Percentiles rank a stretch among this genome's conserved stretches.
Evolutionary conservation across 1,284 basidiomycete genomes (phyloP).

Genomic region (Cutaneotrichosporon sp.): DNA sequence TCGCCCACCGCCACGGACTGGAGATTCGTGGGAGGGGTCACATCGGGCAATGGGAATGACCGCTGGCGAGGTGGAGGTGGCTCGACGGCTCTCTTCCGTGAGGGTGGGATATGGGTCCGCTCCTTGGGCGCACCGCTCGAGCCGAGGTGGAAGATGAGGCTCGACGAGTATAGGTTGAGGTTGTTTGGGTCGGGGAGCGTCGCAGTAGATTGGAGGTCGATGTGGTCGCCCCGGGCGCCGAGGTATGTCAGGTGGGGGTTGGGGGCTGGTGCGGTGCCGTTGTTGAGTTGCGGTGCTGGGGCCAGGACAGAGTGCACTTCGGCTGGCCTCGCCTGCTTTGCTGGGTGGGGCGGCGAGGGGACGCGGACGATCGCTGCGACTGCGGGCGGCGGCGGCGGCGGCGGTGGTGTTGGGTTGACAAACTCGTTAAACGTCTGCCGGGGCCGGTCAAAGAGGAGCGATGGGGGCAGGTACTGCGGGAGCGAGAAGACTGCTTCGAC

Average conservation of each 20-base stretch:
- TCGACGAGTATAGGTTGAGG: constrained; percentile 33
- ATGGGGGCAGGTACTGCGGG: constrained; percentile 13
- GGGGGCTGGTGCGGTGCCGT: constrained; percentile 6
- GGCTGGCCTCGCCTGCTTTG: constrained; percentile 26
- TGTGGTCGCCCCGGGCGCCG: constrained; percentile 12
- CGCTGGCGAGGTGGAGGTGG: constrained; percentile 40
- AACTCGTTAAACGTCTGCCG: constrained; percentile 14
- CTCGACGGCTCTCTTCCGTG: constrained; percentile 6
- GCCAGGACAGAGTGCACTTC: constrained; percentile 30
- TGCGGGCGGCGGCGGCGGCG: constrained; percentile 28
- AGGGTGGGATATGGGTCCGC: constrained; percentile 25
- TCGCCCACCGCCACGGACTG: constrained; percentile 46
- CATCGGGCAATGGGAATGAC: constrained; percentile 40
- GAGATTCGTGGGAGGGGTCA: constrained; percentile 32
- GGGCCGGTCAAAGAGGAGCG: constrained; percentile 18
- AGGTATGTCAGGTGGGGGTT: constrained; percentile 17
- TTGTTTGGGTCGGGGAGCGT: constrained; percentile 24
- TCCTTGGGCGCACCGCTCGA: constrained; percentile 46
- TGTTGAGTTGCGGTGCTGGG: constrained; percentile 18
- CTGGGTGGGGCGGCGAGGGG: constrained; percentile 23
- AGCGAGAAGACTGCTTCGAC: constrained; percentile 14
- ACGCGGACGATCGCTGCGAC: constrained; percentile 18
- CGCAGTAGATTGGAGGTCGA: constrained; percentile 3
- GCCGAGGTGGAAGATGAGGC: constrained; percentile 46
- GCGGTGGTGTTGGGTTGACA: constrained; percentile 7